Base-by-base conservation (phyloP, 2,329 filamentous ascomycete species). In the Neopestalotiopsis rosae region DNA sequence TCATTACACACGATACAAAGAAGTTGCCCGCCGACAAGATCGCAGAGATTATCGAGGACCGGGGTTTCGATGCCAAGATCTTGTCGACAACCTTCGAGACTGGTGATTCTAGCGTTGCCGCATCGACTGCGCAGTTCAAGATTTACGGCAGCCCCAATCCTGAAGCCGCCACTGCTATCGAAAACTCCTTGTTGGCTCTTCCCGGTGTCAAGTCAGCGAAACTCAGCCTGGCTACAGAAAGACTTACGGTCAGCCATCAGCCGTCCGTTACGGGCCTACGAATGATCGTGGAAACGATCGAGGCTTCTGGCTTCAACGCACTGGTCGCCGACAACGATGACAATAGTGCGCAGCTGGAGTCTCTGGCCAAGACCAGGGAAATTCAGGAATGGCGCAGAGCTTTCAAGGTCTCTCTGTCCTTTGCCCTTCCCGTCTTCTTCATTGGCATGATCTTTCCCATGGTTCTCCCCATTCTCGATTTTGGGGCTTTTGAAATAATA, bases 361-460 rank as follows among this genome's bases (percentile, higher is more conserved):
- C 96, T 1, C 87, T 99, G 2, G 93, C 96, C 9, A 99, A 99
- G 82, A 98, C 96, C 0, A 93, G 94, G 74, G 96, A 99, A 80
- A 97, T 99, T 71, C 93, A 92, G 72, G 94, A 97, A 80, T 99
- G 96, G 96, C 90, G 89, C 71, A 88, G 86, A 38, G 94, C 94
- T 0, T 97, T 98, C 81, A 86, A 88, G 71, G 86, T 92, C 7
- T 97, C 94, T 0, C 76, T 94, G 3, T 85, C 87, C 3, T 98
- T 98, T 78, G 94, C 95, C 3, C 82, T 98, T 7, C 96, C 96
- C 0, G 95, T 99, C 42, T 94, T 98, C 76, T 78, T 97, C 65
- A 92, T 97, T 73, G 93, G 92, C 87, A 99, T 99, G 96, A 80
- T 97, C 49, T 85, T 98, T 67, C 96, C 96, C 42, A 98, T 98